Evolutionary conservation across 1,139 yeast genomes (phyloP).

Genomic region (Yamadazyma triangularis): DNA sequence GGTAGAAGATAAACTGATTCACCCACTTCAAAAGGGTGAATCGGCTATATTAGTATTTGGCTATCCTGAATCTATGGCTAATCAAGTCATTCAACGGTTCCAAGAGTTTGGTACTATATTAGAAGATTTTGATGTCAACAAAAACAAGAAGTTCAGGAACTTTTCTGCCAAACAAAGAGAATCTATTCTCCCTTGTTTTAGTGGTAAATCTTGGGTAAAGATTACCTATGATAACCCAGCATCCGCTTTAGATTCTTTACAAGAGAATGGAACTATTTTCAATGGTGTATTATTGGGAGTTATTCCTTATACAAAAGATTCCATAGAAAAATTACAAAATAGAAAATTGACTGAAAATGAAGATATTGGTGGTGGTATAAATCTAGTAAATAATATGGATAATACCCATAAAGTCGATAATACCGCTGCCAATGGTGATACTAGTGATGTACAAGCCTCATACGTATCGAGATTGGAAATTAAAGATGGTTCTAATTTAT

Average conservation of each 20-base stretch:
- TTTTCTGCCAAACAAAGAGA: constrained; percentile 11
- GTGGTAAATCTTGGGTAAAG: constrained; percentile 88
- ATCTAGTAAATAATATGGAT: constrained; percentile 7
- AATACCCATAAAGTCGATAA: constrained; percentile 4
- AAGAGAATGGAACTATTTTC: constrained; percentile 72
- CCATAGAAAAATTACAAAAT: constrained; percentile 61
- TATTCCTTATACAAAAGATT: constrained; percentile 57
- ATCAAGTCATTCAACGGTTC: constrained; percentile 67
- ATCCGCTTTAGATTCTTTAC: constrained; percentile 77
- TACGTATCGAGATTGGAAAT: constrained; percentile 27
- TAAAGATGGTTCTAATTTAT: constrained; percentile 39
- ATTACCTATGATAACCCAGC: constrained; percentile 73
- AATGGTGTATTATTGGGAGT: constrained; percentile 77
- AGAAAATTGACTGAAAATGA: constrained; percentile 47
- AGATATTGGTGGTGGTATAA: constrained; percentile 50
- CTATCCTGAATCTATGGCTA: constrained; percentile 72
- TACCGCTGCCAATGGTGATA: constrained; percentile 1
- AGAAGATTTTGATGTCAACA: constrained; percentile 60
- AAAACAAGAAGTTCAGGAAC: constrained; percentile 13
- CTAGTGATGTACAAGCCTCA: constrained; percentile 9
- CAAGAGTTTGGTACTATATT: constrained; percentile 75
- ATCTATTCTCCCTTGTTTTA: constrained; percentile 57
- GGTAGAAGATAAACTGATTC: constrained; percentile 6
- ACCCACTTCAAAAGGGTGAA: constrained; percentile 33
- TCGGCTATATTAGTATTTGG: constrained; percentile 84